phyloP scores from a whole-genome alignment of 257 asterid species.

The Penstemon eatonii region DNA sequence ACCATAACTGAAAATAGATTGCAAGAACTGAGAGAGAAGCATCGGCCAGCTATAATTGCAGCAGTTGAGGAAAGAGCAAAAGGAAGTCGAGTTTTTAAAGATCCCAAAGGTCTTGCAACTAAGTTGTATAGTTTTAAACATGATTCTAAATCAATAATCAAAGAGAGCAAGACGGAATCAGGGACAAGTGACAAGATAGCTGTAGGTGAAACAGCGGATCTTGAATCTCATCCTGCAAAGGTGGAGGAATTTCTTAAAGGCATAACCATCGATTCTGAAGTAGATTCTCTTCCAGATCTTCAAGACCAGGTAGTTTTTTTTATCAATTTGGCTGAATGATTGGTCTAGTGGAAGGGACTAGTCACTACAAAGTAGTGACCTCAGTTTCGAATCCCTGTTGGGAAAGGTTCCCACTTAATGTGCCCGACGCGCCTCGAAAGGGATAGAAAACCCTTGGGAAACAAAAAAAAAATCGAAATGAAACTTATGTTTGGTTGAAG shows the following conservation, averaged over 20 bases:
- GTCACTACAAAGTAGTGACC: too few relatives aligned
- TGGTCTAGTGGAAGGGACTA: neutral
- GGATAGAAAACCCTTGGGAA: too few relatives aligned
- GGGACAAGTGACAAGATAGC: conserved; percentile 39
- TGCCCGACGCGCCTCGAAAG: too few relatives aligned
- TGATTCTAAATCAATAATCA: conserved; percentile 42
- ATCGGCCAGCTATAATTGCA: conserved; percentile 69
- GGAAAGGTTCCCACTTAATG: too few relatives aligned
- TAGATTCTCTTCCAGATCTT: conserved; percentile 75
- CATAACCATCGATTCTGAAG: conserved; percentile 55
- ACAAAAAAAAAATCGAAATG: neutral
- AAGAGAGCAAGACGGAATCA: conserved; percentile 46
- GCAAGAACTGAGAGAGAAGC: conserved; percentile 65
- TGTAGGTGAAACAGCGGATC: conserved; percentile 28
- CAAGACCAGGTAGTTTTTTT: conserved; percentile 69
- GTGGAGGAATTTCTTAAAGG: conserved; percentile 54
- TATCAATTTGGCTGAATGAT: conserved; percentile 7
- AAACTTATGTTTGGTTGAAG: conserved; percentile 3
- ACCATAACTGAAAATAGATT: conserved; percentile 66
- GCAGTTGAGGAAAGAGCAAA: conserved; percentile 64
- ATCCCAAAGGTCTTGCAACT: conserved; percentile 74
- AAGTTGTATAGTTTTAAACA: conserved; percentile 89
- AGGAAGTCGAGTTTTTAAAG: conserved; percentile 56
- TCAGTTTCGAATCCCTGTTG: too few relatives aligned
- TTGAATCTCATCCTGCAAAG: conserved; percentile 46